Percentiles rank a stretch among this genome's conserved stretches.
Conservation (phyloP, 2,329 filamentous ascomycete species). For the Trichoderma sp. region DNA sequence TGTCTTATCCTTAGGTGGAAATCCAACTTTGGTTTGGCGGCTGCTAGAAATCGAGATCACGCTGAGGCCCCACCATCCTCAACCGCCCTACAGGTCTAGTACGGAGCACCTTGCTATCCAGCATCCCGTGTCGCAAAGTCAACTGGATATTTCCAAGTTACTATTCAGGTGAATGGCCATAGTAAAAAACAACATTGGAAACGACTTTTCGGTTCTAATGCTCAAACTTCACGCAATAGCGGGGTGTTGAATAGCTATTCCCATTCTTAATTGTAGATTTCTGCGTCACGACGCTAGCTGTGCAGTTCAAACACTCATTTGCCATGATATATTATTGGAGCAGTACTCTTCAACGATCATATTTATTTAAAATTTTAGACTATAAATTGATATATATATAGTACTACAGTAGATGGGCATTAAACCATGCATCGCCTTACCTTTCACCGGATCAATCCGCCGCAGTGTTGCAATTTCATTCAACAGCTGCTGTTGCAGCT, state of each 20-base stretch:
- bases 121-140: too few species aligned
- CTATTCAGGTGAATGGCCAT: too few species aligned
- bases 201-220: too few species aligned
- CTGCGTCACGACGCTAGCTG: neutral
- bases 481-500: neutral
- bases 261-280: neutral
- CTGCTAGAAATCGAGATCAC: constrained; percentile 5
- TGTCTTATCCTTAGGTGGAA: neutral
- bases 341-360: neutral
- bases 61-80: neutral
- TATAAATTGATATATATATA: neutral
- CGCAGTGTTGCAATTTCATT: neutral
- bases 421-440: neutral
- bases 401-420: neutral
- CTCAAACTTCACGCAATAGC: too few species aligned
- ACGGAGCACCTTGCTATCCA: neutral
- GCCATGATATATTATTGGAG: neutral
- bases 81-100: neutral
- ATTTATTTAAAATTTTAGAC: neutral
- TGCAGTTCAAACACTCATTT: neutral
- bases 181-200: too few species aligned
- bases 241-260: neutral
- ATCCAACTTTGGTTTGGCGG: neutral
- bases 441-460: neutral
- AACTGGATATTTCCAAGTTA: too few species aligned